Evolutionary conservation across 2,329 filamentous ascomycete genomes (phyloP).

Genomic region (Hymenoscyphus fructigenus): DNA sequence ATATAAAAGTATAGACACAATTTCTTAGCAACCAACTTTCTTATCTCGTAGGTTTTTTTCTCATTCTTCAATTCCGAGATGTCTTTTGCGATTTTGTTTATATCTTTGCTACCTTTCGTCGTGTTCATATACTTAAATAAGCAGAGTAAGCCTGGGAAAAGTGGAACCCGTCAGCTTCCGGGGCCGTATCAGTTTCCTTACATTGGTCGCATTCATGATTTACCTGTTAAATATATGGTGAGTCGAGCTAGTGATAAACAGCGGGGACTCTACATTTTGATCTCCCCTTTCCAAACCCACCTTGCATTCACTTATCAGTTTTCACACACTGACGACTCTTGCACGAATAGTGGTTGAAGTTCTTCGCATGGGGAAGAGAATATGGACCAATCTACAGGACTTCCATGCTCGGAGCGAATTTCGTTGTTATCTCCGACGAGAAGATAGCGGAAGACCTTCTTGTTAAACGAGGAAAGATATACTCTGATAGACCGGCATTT

Average conservation of each 20-base stretch:
- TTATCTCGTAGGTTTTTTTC: background rate
- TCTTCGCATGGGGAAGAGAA: constrained; percentile 4
- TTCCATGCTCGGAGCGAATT: constrained; percentile 3
- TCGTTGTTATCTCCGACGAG: constrained; percentile 9
- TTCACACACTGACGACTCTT: background rate
- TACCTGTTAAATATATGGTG: constrained; percentile 12
- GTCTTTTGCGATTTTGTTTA: background rate
- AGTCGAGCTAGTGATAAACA: background rate
- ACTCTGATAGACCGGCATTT: constrained; percentile 35
- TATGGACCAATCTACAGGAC: constrained; percentile 10
- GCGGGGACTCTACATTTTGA: background rate
- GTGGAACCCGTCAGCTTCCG: constrained; percentile 2
- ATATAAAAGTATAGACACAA: background rate
- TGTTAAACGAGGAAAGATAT: constrained; percentile 10
- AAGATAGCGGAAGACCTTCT: constrained; percentile 11
- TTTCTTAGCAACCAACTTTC: background rate
- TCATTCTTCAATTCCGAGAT: background rate
- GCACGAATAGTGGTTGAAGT: constrained; percentile 10
- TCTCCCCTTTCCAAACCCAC: background rate
- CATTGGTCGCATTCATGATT: constrained; percentile 12
- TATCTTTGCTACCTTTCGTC: background rate
- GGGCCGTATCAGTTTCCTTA: constrained; percentile 11
- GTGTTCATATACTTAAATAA: background rate
- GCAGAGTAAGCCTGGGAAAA: background rate
- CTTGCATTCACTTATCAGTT: background rate